Evolutionary conservation across 306 rosid species (phyloP).

Genomic region (Cicer chorassanicum): DNA sequence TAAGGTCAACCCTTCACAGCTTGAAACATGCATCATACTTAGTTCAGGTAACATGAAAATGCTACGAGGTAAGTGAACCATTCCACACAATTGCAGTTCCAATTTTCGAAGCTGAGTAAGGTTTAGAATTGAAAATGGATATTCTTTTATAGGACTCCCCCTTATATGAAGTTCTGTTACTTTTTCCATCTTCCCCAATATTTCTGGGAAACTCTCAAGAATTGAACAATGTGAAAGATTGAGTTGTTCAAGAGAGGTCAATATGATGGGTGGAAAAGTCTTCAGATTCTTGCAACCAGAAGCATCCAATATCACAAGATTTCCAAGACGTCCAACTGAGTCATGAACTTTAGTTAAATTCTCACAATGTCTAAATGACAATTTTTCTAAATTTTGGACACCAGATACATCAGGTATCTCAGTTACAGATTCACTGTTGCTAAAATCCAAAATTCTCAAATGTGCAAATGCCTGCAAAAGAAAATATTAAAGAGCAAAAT

Average conservation of each 20-base stretch:
- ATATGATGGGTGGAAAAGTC: background rate
- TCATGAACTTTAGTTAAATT: slow-evolving; percentile 1
- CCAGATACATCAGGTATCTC: slow-evolving; percentile 11
- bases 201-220: slow-evolving; percentile 7
- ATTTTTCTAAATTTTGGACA: background rate
- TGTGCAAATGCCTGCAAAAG: background rate
- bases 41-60: slow-evolving; percentile 7
- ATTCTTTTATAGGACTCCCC: background rate
- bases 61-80: slow-evolving; percentile 22
- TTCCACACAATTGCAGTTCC: slow-evolving; percentile 10
- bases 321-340: background rate
- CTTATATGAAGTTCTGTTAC: background rate
- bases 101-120: slow-evolving; percentile 5
- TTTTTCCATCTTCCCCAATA: slow-evolving; percentile 19
- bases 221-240: background rate
- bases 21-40: background rate
- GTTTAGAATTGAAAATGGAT: slow-evolving; percentile 2
- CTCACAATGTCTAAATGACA: background rate
- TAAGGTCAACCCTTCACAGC: background rate
- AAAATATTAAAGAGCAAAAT: background rate
- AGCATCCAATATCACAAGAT: slow-evolving; percentile 13
- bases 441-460: background rate
- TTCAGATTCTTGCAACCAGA: background rate
- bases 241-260: background rate
- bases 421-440: background rate